These are phyloP conservation scores for Hypoxylon trugodes DNA, from an alignment of 495 filamentous ascomycete species.

Conservation along the genomic window DNA sequence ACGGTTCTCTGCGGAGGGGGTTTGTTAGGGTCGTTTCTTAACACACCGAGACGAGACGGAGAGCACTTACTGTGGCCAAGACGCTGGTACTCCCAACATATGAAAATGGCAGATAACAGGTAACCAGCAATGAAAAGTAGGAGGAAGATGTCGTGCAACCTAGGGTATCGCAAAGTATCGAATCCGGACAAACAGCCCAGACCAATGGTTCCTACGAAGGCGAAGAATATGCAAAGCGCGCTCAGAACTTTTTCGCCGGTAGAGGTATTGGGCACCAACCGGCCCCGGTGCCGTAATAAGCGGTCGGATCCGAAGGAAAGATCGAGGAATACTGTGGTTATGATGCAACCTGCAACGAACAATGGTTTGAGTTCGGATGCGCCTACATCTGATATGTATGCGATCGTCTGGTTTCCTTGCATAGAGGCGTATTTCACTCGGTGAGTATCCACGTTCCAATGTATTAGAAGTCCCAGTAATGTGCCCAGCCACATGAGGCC, in stretches of 20 bases:
- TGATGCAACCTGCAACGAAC: slow-evolving; percentile 80
- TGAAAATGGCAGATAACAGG: slow-evolving; percentile 80
- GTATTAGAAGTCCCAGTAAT: slow-evolving; percentile 58
- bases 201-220: slow-evolving; percentile 77
- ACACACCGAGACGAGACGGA: not conserved
- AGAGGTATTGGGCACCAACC: slow-evolving; percentile 74
- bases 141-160: slow-evolving; percentile 79
- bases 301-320: slow-evolving; percentile 81
- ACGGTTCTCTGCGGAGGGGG: slow-evolving; percentile 62
- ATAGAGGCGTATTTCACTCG: slow-evolving; percentile 71
- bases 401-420: slow-evolving; percentile 70
- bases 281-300: slow-evolving; percentile 79
- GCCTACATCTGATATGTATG: slow-evolving; percentile 90
- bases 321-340: slow-evolving; percentile 87
- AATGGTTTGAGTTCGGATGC: slow-evolving; percentile 74
- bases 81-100: slow-evolving; percentile 87
- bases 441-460: slow-evolving; percentile 70
- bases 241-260: slow-evolving; percentile 74
- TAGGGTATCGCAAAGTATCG: slow-evolving; percentile 73
- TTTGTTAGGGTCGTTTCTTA: slow-evolving; percentile 3
- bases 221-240: slow-evolving; percentile 72
- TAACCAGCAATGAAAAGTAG: slow-evolving; percentile 86
- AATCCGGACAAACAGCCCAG: slow-evolving; percentile 86
- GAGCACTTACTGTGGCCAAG: slow-evolving; percentile 69
- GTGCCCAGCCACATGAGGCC: slow-evolving; percentile 81